Conservation (phyloP, 2,329 filamentous ascomycete genomes). For the Huntiella omanensis region DNA sequence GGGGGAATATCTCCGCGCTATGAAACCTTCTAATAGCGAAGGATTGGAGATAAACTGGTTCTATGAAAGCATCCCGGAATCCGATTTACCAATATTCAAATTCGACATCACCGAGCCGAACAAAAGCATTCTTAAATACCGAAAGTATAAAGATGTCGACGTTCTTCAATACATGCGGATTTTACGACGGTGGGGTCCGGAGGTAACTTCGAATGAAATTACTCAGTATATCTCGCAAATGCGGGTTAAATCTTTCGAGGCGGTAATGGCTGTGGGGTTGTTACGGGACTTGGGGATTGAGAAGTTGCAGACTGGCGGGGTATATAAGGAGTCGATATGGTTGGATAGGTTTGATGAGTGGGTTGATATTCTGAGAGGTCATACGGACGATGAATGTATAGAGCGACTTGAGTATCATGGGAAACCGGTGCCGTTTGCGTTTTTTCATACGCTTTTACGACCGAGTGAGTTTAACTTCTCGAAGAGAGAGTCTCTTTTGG, state of each 20-base stretch:
- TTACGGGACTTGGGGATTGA: background rate
- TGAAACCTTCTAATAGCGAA: too few species aligned
- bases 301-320: background rate
- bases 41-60: background rate
- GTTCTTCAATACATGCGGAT: constrained; percentile 9
- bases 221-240: constrained; percentile 1
- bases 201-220: background rate
- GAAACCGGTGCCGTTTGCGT: constrained; percentile 1
- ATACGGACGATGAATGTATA: constrained; percentile 7
- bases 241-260: constrained; percentile 1
- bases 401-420: background rate
- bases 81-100: too few species aligned
- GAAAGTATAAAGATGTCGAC: constrained; percentile 6
- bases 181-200: background rate
- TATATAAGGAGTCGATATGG: background rate
- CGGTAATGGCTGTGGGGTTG: constrained; percentile 4
- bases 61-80: background rate
- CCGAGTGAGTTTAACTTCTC: constrained; percentile 5
- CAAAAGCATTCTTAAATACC: too few species aligned
- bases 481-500: constrained; percentile 3
- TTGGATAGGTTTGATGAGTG: constrained; percentile 5
- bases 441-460: constrained; percentile 5
- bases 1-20: too few species aligned
- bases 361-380: constrained; percentile 5
- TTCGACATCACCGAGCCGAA: too few species aligned